Conservation (phyloP, 1,139 yeast species). For the Taphrina confusa region DNA sequence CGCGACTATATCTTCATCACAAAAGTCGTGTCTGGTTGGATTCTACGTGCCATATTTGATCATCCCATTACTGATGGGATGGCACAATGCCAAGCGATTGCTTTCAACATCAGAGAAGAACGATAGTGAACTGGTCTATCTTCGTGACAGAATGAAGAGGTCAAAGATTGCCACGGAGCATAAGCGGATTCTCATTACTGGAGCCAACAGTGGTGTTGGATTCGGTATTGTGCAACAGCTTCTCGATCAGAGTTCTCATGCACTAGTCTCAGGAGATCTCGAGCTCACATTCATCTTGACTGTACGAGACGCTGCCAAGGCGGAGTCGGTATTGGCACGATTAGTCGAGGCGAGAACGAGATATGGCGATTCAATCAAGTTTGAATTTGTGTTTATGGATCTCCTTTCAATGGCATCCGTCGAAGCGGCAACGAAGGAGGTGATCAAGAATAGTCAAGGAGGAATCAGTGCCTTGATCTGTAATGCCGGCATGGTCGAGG, state of each 20-base stretch:
- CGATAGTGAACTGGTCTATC: constrained; percentile 4
- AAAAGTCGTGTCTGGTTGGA: constrained; percentile 6
- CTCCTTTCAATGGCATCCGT: constrained; percentile 90
- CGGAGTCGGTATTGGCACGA: constrained; percentile 46
- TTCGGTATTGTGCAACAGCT: constrained; percentile 78
- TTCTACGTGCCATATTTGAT: constrained; percentile 18
- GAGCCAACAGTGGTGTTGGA: constrained; percentile 66
- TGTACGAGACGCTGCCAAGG: constrained; percentile 81
- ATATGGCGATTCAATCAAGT: constrained; percentile 54
- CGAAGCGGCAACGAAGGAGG: constrained; percentile 68
- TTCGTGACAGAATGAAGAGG: neutral
- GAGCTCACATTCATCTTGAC: constrained; percentile 80
- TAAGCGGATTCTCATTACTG: constrained; percentile 20
- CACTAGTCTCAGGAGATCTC: constrained; percentile 49
- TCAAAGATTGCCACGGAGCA: neutral
- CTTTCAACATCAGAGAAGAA: neutral
- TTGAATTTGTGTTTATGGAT: constrained; percentile 83
- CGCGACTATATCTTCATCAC: neutral
- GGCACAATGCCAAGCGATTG: neutral
- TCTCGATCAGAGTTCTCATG: constrained; percentile 41
- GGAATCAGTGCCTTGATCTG: constrained; percentile 75
- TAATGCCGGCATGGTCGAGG: constrained; percentile 88
- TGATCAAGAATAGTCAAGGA: constrained; percentile 58
- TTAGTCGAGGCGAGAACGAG: constrained; percentile 33
- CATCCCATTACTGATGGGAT: constrained; percentile 15